A percentile compares a stretch with the other conserved stretches of the same genome.
These are phyloP conservation scores for Artomyces pyxidatus DNA, from an alignment of 768 basidiomycete species.

Conservation along the genomic window DNA sequence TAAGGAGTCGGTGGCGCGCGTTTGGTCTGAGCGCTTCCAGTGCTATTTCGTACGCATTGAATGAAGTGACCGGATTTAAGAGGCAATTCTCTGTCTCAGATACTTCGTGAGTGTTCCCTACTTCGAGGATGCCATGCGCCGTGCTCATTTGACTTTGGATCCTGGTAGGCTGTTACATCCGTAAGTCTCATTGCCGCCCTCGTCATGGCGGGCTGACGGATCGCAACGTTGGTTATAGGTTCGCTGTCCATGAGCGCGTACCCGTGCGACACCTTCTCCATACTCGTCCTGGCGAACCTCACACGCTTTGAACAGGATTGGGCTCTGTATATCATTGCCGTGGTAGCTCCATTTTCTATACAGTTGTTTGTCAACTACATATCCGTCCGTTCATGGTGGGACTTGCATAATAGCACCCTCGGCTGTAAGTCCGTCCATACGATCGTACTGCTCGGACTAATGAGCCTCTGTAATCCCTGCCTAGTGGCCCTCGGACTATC, in stretches of 20 bases:
- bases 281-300: not conserved
- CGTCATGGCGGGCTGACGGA: not conserved
- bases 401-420: conserved; percentile 63
- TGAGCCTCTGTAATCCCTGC: conserved; percentile 36
- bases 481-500: conserved; percentile 68
- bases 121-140: conserved; percentile 15
- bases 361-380: conserved; percentile 62
- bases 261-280: conserved; percentile 39
- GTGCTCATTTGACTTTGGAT: no score
- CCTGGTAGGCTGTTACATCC: conserved; percentile 31
- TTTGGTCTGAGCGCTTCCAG: conserved; percentile 30
- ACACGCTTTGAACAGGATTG: conserved; percentile 11
- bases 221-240: conserved; percentile 30
- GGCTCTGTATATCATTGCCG: conserved; percentile 29
- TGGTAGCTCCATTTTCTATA: conserved; percentile 60
- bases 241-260: conserved; percentile 67
- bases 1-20: not conserved
- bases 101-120: conserved; percentile 46
- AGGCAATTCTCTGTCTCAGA: conserved; percentile 75
- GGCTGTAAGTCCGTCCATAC: conserved; percentile 28
- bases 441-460: conserved; percentile 1
- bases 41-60: conserved; percentile 53
- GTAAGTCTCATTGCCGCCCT: conserved; percentile 20
- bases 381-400: conserved; percentile 80
- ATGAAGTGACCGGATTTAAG: conserved; percentile 61